Percentiles rank a stretch among this genome's conserved stretches.
These are phyloP conservation scores for Candida patagonica DNA, from an alignment of 805 yeast species.

Conservation along the genomic window DNA sequence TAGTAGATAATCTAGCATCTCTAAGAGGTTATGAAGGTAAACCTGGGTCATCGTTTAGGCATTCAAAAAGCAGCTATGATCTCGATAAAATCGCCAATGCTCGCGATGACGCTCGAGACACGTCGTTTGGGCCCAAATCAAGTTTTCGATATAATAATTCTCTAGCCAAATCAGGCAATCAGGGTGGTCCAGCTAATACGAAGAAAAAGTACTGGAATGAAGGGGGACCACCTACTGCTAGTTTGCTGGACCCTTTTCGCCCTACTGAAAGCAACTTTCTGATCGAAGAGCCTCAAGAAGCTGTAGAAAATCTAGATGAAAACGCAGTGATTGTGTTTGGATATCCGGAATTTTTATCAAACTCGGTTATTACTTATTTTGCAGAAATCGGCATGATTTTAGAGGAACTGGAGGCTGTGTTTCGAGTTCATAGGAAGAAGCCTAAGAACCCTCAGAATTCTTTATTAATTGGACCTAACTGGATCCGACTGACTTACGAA, in stretches of 20 bases:
- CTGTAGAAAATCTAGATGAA: too few relatives aligned
- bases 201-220: too few relatives aligned
- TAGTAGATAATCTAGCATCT: background rate
- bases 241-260: too few relatives aligned
- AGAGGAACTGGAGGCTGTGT: slow-evolving; percentile 54
- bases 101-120: background rate
- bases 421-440: slow-evolving; percentile 22
- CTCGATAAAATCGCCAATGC: too few relatives aligned
- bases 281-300: too few relatives aligned
- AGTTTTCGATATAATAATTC: slow-evolving; percentile 5
- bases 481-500: slow-evolving; percentile 86
- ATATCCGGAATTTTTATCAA: slow-evolving; percentile 69
- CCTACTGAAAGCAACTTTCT: too few relatives aligned
- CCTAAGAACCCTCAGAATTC: slow-evolving; percentile 36
- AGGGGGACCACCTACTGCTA: too few relatives aligned
- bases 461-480: slow-evolving; percentile 73
- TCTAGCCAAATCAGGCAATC: too few relatives aligned
- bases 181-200: too few relatives aligned
- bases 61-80: background rate
- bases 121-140: background rate
- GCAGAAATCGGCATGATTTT: slow-evolving; percentile 69
- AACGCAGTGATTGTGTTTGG: slow-evolving; percentile 76
- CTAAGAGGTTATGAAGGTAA: background rate
- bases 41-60: background rate
- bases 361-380: slow-evolving; percentile 60